phyloP scores from a whole-genome alignment of 2,329 filamentous ascomycete genomes.

The Penicillium sp. region DNA sequence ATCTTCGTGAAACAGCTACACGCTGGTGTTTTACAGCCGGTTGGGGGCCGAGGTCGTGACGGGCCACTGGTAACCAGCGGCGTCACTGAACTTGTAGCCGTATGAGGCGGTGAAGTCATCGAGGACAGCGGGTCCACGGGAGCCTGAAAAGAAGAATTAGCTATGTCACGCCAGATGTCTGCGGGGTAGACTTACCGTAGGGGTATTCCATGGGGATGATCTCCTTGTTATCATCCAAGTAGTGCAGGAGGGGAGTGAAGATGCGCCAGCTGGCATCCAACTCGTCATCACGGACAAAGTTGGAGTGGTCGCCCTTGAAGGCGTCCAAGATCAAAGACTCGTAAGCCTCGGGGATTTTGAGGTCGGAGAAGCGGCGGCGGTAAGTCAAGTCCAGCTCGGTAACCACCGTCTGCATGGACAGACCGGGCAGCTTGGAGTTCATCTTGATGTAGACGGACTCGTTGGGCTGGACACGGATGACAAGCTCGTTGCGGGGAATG shows the following conservation, averaged over 20 bases:
- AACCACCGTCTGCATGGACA: constrained; percentile 99
- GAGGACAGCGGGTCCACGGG: constrained; percentile 90
- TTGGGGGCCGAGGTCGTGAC: constrained; percentile 70
- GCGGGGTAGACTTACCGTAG: constrained; percentile 70
- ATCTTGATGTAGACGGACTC: constrained; percentile 99
- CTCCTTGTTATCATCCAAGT: constrained; percentile 98
- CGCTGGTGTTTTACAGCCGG: constrained; percentile 67
- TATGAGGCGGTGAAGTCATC: constrained; percentile 98
- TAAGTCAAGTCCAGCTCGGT: constrained; percentile 98
- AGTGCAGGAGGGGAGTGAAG: constrained; percentile 95
- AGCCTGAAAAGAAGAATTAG: constrained; percentile 60
- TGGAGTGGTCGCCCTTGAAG: constrained; percentile 98
- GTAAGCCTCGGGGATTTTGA: constrained; percentile 99
- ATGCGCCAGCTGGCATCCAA: constrained; percentile 98
- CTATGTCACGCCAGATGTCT: neutral
- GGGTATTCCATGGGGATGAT: constrained; percentile 99
- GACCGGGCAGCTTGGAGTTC: constrained; percentile 98
- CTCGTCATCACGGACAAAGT: constrained; percentile 97
- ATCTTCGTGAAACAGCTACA: constrained; percentile 25
- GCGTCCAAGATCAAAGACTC: constrained; percentile 97
- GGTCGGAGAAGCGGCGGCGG: constrained; percentile 94
- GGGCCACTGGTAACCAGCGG: constrained; percentile 93
- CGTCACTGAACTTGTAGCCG: constrained; percentile 98
- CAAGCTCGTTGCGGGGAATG: constrained; percentile 97
- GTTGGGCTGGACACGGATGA: constrained; percentile 98